These are phyloP conservation scores for Leucocoprinus leucothites DNA, from an alignment of 768 basidiomycete genomes.

Conservation along the genomic window DNA sequence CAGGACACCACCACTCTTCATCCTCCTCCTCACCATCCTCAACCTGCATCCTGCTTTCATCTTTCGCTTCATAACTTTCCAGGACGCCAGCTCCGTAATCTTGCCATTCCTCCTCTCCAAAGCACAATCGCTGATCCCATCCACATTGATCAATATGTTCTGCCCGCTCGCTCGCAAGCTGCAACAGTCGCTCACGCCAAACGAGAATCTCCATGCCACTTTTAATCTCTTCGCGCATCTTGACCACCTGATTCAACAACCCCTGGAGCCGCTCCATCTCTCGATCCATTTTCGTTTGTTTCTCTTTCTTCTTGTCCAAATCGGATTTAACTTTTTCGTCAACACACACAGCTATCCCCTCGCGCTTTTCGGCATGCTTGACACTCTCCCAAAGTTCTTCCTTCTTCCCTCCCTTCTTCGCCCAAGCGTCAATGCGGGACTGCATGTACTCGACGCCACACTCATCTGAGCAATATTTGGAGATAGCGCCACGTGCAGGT, in stretches of 20 bases:
- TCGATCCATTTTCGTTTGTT: conserved; percentile 44
- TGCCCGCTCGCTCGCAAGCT: conserved; percentile 65
- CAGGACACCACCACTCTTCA: conserved; percentile 78
- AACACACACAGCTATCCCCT: conserved; percentile 60
- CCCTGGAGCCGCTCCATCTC: conserved; percentile 53
- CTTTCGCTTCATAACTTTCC: conserved; percentile 61
- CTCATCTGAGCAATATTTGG: conserved; percentile 90
- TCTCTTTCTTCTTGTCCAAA: conserved; percentile 19
- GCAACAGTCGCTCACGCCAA: conserved; percentile 68
- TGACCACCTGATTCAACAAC: conserved; percentile 55
- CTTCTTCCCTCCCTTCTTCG: conserved; percentile 58
- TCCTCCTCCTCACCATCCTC: conserved; percentile 37
- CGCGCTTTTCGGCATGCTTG: conserved; percentile 63
- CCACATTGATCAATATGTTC: conserved; percentile 73
- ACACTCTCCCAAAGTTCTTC: conserved; percentile 73
- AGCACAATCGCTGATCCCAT: conserved; percentile 84
- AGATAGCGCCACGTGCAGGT: conserved; percentile 76
- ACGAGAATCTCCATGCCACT: conserved; percentile 64
- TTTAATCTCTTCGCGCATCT: conserved; percentile 61
- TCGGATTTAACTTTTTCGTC: conserved; percentile 25
- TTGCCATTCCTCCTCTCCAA: conserved; percentile 77
- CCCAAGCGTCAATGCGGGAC: conserved; percentile 57
- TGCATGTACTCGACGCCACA: conserved; percentile 79
- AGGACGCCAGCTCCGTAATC: conserved; percentile 65
- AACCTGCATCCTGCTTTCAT: conserved; percentile 27